Percentiles rank a stretch among this genome's conserved stretches.
These are phyloP conservation scores for Panellus pusillus DNA, from an alignment of 768 basidiomycete species.

Conservation along the genomic window DNA sequence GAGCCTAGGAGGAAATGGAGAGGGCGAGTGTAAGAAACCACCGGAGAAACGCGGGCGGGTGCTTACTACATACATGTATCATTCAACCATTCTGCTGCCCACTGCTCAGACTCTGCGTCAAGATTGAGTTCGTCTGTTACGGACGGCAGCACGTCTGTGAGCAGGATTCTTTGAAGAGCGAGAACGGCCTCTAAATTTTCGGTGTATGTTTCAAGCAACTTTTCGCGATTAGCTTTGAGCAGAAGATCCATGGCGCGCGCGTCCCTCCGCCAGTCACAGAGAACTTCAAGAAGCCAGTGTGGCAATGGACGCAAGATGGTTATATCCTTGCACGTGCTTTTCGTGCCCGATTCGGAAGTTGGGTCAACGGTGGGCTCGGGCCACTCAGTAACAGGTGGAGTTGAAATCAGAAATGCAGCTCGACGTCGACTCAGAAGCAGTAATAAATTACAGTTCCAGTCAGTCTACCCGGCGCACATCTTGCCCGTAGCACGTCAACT, in stretches of 20 bases:
- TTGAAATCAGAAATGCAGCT: no score
- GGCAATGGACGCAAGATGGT: not conserved
- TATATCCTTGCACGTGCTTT: conserved; percentile 8
- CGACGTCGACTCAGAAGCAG: conserved; percentile 8
- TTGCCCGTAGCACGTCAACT: no score
- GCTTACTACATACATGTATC: conserved; percentile 56
- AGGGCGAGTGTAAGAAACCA: not conserved
- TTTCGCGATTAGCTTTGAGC: conserved; percentile 47
- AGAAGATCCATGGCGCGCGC: conserved; percentile 37
- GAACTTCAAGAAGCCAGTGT: not conserved
- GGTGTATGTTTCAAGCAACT: conserved; percentile 50
- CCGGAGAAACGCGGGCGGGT: conserved; percentile 15
- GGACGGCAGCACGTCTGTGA: conserved; percentile 59
- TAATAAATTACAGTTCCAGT: no score
- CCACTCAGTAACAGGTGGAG: not conserved
- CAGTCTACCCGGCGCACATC: no score
- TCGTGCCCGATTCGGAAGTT: conserved; percentile 10
- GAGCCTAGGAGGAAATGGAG: conserved; percentile 38
- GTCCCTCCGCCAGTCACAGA: conserved; percentile 16
- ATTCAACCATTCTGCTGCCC: conserved; percentile 61
- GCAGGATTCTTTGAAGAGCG: conserved; percentile 50
- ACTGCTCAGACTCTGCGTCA: conserved; percentile 42
- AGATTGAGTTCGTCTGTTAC: conserved; percentile 59
- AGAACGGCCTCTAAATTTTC: conserved; percentile 46
- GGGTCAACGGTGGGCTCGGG: conserved; percentile 1